A percentile compares a stretch with the other conserved stretches of the same genome.
Evolutionary conservation across 129 eudicot genomes (phyloP).

Genomic region (Oenanthe sinensis): DNA sequence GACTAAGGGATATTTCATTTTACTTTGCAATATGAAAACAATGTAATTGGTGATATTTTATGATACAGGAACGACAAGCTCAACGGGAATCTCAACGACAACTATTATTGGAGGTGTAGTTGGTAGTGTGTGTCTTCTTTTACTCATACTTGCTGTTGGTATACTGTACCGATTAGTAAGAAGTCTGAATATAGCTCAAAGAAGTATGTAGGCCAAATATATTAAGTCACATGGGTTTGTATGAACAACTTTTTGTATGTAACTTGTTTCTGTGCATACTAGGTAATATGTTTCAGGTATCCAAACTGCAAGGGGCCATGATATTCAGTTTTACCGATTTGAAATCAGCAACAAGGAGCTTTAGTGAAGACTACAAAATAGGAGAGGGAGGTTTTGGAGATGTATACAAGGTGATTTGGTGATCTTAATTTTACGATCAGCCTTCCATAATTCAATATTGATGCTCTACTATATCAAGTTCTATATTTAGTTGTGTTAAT

Average conservation of each 20-base stretch:
- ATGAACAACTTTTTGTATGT: neutral
- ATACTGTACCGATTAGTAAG: neutral
- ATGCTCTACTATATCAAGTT: neutral
- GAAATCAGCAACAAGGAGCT: neutral
- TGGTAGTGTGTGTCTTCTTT: neutral
- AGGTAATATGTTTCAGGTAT: neutral
- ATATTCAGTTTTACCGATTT: neutral
- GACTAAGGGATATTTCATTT: no score
- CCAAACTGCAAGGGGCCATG: neutral
- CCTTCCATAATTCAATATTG: neutral
- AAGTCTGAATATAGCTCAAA: neutral
- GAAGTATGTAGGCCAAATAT: neutral
- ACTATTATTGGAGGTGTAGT: no score
- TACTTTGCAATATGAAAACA: no score
- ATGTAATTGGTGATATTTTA: no score
- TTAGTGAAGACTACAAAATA: neutral
- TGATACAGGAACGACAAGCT: no score
- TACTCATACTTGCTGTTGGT: neutral
- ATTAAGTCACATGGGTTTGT: neutral
- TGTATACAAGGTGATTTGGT: constrained; percentile 1
- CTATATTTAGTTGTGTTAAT: neutral
- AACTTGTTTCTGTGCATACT: neutral
- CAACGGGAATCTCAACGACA: no score
- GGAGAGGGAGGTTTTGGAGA: constrained; percentile 1
- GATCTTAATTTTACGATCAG: neutral